Evolutionary conservation across 768 basidiomycete genomes (phyloP), one percentile per base, ranked within the genome.

Genomic region (Artomyces pyxidatus): DNA sequence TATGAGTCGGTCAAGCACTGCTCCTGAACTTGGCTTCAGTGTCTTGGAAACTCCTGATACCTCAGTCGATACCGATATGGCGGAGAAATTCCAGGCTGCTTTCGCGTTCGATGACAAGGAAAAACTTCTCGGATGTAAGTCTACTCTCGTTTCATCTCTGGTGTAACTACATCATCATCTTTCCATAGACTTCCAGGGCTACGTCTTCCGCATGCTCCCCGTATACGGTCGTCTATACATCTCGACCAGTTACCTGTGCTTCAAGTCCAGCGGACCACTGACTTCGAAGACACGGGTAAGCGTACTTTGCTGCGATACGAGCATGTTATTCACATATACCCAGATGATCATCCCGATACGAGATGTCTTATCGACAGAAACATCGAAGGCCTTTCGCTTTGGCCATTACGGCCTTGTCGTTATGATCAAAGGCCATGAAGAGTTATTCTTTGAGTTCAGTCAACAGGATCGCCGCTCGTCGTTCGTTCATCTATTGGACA

Each of bases 341-440:
- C 57, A 98, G 94, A 98, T 99, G 95, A 81, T 95, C 19, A 71
- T 99, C 25, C 95, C 95, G 11, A 81, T 96, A 48, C 78, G 80
- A 37, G 95, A 98, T 65, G 79, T 98, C 32, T 71, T 98, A 37
- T 77, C 89, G 10, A 74, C 79, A 4, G 88, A 96, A 65, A 85
- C 80, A 62, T 82, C 86, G 8, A 90, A 84, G 64, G 88, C 93
- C 2, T 87, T 88, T 55, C 80, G 88, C 21, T 90, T 96, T 63
- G 90, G 88, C 6, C 91, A 92, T 60, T 79, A 86, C 59, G 95
- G 95, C 23, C 76, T 98, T 17, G 81, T 88, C 29, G 73, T 98
- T 48, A 84, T 97, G 47, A 81, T 99, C 58, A 89, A 87, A 59
- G 95, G 95, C 0, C 92, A 98, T 61, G 95, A 99, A 67, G 95